Evolutionary conservation across 2,329 filamentous ascomycete genomes (phyloP).

Genomic region (Didymella pomorum): DNA sequence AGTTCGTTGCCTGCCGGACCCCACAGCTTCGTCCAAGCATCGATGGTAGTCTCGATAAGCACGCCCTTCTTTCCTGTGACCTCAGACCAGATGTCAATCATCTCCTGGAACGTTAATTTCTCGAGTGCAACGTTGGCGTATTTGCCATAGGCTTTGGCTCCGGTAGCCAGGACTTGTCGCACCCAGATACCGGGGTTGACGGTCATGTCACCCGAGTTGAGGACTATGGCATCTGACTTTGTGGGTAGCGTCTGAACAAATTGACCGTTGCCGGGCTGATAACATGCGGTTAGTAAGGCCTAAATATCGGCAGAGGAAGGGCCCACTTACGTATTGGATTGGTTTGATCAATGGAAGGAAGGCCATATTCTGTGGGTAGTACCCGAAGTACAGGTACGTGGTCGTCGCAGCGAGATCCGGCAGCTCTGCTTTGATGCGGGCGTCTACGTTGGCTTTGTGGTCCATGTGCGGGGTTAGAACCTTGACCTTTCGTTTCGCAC

Average conservation of each 20-base stretch:
- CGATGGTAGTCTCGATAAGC: constrained; percentile 30
- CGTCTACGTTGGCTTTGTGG: constrained; percentile 54
- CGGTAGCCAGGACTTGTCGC: constrained; percentile 34
- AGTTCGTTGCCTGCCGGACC: constrained; percentile 37
- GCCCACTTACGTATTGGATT: constrained; percentile 34
- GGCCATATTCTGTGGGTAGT: constrained; percentile 43
- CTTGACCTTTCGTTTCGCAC: constrained; percentile 39
- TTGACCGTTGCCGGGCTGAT: background rate
- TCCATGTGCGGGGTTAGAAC: constrained; percentile 53
- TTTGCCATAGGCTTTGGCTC: constrained; percentile 30
- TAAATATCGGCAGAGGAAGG: background rate
- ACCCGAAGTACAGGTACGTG: constrained; percentile 41
- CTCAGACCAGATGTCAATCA: constrained; percentile 38
- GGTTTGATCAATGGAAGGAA: constrained; percentile 39
- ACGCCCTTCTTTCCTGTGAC: constrained; percentile 40
- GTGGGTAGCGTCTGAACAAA: constrained; percentile 35
- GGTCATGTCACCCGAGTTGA: constrained; percentile 40
- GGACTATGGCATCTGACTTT: constrained; percentile 32
- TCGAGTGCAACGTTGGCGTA: constrained; percentile 40
- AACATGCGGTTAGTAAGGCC: background rate
- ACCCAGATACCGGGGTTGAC: constrained; percentile 42
- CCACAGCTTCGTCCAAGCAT: constrained; percentile 22
- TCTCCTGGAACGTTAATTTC: constrained; percentile 37
- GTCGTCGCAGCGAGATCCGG: constrained; percentile 38
- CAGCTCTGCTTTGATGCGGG: constrained; percentile 50